Conservation (phyloP, 495 filamentous ascomycete genomes). For the Aspergillus diversus region DNA sequence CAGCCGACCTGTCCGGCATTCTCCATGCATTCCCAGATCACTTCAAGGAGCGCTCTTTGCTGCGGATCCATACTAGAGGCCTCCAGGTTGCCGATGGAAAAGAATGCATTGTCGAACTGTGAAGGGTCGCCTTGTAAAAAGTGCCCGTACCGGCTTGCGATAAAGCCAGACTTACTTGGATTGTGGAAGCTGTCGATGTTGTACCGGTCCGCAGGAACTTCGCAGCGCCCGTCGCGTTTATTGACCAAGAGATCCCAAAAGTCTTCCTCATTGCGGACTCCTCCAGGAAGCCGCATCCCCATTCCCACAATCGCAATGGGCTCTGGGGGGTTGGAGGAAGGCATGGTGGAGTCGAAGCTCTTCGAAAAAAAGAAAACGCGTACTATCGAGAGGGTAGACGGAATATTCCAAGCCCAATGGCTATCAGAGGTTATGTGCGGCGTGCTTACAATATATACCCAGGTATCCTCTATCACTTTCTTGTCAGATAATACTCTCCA, state of each 20-base stretch:
- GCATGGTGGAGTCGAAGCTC: too few relatives aligned
- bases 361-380: too few relatives aligned
- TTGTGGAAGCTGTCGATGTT: constrained; percentile 16
- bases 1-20: constrained; percentile 40
- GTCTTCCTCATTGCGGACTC: background rate
- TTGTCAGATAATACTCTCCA: too few relatives aligned
- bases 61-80: constrained; percentile 15
- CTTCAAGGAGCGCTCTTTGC: constrained; percentile 24
- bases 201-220: constrained; percentile 3
- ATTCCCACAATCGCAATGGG: constrained; percentile 48
- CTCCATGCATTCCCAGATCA: constrained; percentile 30
- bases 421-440: too few relatives aligned
- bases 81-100: background rate
- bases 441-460: too few relatives aligned
- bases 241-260: constrained; percentile 9
- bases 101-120: constrained; percentile 32
- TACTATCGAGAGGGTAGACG: too few relatives aligned
- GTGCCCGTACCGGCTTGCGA: constrained; percentile 43
- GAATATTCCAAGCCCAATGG: too few relatives aligned
- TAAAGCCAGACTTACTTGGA: too few relatives aligned
- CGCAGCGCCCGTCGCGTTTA: background rate
- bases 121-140: constrained; percentile 47
- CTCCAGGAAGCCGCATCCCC: constrained; percentile 21
- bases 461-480: too few relatives aligned
- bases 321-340: background rate